Conservation (phyloP, 495 filamentous ascomycete species). For the Coniosporium apollinis region DNA sequence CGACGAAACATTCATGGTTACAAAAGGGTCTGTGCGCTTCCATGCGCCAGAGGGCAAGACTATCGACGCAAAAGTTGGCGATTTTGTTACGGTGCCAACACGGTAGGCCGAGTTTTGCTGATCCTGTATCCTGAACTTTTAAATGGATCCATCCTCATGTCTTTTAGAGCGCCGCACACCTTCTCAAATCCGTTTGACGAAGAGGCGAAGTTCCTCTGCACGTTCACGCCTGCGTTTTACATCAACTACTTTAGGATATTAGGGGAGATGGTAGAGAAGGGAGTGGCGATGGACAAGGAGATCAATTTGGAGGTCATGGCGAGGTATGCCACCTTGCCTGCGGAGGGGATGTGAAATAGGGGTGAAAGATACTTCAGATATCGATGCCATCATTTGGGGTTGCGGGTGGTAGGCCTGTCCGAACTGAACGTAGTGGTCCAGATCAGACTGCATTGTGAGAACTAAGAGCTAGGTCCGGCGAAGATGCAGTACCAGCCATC, state of each 20-base stretch:
- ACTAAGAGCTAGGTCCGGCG: slow-evolving; percentile 15
- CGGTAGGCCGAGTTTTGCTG: too few species aligned
- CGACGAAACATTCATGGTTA: slow-evolving; percentile 38
- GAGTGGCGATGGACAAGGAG: slow-evolving; percentile 21
- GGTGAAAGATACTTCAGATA: too few species aligned
- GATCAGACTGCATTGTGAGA: too few species aligned
- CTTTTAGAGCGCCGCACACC: slow-evolving; percentile 36
- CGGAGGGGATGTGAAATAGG: too few species aligned
- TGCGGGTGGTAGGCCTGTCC: too few species aligned
- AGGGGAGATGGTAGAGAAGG: slow-evolving; percentile 17
- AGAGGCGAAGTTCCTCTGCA: slow-evolving; percentile 38
- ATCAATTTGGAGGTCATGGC: slow-evolving; percentile 26
- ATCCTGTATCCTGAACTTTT: too few species aligned
- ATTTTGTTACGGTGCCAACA: slow-evolving; percentile 33
- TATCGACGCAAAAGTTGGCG: slow-evolving; percentile 30
- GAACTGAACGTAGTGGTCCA: too few species aligned
- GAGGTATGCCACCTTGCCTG: slow-evolving; percentile 28
- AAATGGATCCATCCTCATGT: too few species aligned
- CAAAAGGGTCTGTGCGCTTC: slow-evolving; percentile 28
- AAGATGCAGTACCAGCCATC: slow-evolving; percentile 26
- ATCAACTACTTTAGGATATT: slow-evolving; percentile 35
- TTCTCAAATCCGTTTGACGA: slow-evolving; percentile 37
- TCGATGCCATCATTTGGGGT: too few species aligned
- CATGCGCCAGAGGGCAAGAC: slow-evolving; percentile 27
- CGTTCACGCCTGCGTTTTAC: slow-evolving; percentile 35